These are phyloP conservation scores for Paecilomyces fulvus DNA, from an alignment of 2,329 filamentous ascomycete species.

Conservation along the genomic window DNA sequence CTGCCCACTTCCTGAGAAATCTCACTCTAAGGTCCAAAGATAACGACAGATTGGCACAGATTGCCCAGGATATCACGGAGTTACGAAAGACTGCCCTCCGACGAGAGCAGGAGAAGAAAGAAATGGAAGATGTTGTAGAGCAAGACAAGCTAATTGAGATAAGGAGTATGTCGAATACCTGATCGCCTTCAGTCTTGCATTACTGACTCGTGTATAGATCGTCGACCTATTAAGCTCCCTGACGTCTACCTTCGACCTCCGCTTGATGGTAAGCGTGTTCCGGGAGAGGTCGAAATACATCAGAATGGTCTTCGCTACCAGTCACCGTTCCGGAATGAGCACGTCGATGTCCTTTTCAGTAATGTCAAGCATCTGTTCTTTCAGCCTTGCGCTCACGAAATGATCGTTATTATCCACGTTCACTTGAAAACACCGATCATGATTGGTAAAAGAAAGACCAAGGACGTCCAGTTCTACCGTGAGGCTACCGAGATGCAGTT, in stretches of 20 bases:
- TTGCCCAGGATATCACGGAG: constrained; percentile 87
- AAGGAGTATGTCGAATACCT: constrained; percentile 55
- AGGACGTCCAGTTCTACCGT: constrained; percentile 95
- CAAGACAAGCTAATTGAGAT: constrained; percentile 96
- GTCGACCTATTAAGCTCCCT: constrained; percentile 79
- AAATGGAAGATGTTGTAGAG: constrained; percentile 98
- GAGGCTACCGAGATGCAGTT: constrained; percentile 98
- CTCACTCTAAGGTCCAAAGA: constrained; percentile 91
- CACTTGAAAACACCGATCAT: constrained; percentile 98
- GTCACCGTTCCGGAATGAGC: constrained; percentile 68
- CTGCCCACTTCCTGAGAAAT: constrained; percentile 90
- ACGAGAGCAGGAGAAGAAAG: constrained; percentile 97
- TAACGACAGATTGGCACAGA: constrained; percentile 78
- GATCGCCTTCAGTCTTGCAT: not conserved
- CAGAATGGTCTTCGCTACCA: constrained; percentile 97
- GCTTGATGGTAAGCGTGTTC: constrained; percentile 92
- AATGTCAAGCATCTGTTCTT: constrained; percentile 99
- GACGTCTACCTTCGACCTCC: constrained; percentile 94
- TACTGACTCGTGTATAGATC: constrained; percentile 55
- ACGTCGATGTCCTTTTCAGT: constrained; percentile 92
- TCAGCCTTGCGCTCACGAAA: constrained; percentile 89
- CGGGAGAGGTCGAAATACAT: constrained; percentile 93
- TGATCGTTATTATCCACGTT: constrained; percentile 97
- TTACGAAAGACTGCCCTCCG: constrained; percentile 89
- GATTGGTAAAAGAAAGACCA: constrained; percentile 97